phyloP scores from a whole-genome alignment of 2,329 filamentous ascomycete genomes.

The Ceratocystis lukuohia region DNA sequence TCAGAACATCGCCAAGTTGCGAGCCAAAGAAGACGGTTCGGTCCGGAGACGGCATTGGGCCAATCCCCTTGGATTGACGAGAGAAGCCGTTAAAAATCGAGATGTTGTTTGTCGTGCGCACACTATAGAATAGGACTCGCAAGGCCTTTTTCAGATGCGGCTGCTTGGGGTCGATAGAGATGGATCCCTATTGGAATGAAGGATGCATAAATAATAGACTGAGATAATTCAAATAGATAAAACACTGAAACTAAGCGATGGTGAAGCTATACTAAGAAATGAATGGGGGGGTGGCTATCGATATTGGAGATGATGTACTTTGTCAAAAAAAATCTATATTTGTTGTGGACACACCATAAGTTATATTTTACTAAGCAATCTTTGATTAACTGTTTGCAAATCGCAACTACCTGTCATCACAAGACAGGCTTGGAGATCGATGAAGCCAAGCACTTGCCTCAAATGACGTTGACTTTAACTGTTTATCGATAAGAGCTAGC shows the following conservation, averaged over 20 bases:
- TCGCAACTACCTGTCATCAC: too few species aligned
- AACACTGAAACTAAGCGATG: not conserved
- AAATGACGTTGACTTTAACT: slow-evolving; percentile 4
- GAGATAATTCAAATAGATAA: not conserved
- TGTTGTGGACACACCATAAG: not conserved
- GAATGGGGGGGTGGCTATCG: not conserved
- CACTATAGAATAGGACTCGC: too few species aligned
- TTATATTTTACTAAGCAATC: too few species aligned
- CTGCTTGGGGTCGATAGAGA: too few species aligned
- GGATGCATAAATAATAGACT: not conserved
- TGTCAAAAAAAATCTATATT: not conserved
- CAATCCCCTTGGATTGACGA: not conserved
- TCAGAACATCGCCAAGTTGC: slow-evolving; percentile 42
- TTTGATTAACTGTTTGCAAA: too few species aligned
- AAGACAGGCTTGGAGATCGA: not conserved
- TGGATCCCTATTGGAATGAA: not conserved
- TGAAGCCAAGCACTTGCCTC: too few species aligned
- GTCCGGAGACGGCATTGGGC: slow-evolving; percentile 9
- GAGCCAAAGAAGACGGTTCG: slow-evolving; percentile 43
- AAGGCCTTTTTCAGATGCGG: too few species aligned
- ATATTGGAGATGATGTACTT: too few species aligned
- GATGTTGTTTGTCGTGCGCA: not conserved
- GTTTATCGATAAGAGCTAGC: slow-evolving; percentile 5
- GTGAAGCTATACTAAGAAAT: not conserved
- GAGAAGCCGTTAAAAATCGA: not conserved